Conservation (phyloP, 345 rosid genomes). For the Eucalyptus virginea region DNA sequence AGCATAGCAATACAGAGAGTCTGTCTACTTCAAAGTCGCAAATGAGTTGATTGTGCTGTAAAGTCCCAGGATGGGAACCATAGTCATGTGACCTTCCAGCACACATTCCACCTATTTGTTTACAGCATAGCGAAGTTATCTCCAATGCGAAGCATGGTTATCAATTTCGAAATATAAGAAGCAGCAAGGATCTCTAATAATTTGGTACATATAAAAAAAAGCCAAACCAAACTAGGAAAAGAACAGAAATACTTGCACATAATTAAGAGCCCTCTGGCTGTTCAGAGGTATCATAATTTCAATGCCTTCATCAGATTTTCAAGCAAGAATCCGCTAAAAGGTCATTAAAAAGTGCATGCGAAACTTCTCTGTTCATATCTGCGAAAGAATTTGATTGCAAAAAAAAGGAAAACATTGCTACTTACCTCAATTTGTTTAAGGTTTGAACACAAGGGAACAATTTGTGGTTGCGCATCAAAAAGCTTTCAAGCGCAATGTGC, state of each 20-base stretch:
- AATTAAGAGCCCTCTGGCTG: background rate
- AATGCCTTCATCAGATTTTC: background rate
- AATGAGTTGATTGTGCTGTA: background rate
- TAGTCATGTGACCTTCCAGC: background rate
- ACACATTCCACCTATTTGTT: background rate
- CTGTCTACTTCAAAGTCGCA: background rate
- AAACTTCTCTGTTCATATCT: background rate
- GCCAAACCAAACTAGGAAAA: background rate
- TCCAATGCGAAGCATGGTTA: background rate
- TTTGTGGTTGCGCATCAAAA: fast-evolving
- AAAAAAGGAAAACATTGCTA: background rate
- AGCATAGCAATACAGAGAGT: background rate
- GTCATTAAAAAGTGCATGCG: background rate
- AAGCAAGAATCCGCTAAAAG: fast-evolving
- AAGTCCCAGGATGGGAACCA: background rate
- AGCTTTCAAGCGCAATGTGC: background rate
- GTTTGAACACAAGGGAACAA: background rate
- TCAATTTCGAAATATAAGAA: background rate
- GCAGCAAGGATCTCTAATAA: background rate
- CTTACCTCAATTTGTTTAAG: background rate
- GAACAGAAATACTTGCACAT: background rate
- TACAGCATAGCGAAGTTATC: background rate
- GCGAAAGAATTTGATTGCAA: fast-evolving
- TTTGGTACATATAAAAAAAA: background rate
- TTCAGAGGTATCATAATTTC: background rate